phyloP scores from a whole-genome alignment of 805 yeast species.

The Candida yuanshanica region DNA sequence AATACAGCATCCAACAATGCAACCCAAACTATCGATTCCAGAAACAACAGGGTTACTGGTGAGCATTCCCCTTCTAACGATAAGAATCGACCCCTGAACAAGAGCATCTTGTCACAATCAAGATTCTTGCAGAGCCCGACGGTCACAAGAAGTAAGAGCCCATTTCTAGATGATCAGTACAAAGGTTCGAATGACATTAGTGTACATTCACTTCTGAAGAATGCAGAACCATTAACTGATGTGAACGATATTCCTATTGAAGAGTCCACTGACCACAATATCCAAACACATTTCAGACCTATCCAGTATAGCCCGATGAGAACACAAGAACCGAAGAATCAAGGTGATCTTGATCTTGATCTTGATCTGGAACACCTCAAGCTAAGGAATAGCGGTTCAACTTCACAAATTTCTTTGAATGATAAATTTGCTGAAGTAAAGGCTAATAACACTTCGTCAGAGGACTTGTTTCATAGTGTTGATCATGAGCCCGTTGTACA shows the following conservation, averaged over 20 bases:
- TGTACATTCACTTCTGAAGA: neutral
- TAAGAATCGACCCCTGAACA: conserved; percentile 8
- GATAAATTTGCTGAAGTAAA: neutral
- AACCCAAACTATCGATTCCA: neutral
- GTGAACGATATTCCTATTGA: conserved; percentile 23
- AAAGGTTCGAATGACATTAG: conserved; percentile 15
- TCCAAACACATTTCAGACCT: conserved; percentile 1
- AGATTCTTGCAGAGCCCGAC: conserved; percentile 18
- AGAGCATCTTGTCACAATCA: conserved; percentile 14
- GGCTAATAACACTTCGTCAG: neutral
- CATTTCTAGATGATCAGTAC: conserved; percentile 20
- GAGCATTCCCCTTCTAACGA: neutral
- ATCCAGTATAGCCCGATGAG: too few relatives aligned
- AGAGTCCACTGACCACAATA: conserved; percentile 25
- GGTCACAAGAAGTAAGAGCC: conserved; percentile 19
- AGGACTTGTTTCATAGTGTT: conserved; percentile 4
- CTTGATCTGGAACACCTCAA: too few relatives aligned
- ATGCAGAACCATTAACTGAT: conserved; percentile 2
- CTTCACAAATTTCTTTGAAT: too few relatives aligned
- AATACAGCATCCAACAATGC: conserved; percentile 7
- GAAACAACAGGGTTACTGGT: neutral
- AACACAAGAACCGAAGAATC: neutral
- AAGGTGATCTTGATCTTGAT: neutral
- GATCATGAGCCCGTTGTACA: conserved; percentile 2
- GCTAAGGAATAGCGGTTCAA: too few relatives aligned